phyloP scores from a whole-genome alignment of 768 basidiomycete species.

The Serendipita indica region DNA sequence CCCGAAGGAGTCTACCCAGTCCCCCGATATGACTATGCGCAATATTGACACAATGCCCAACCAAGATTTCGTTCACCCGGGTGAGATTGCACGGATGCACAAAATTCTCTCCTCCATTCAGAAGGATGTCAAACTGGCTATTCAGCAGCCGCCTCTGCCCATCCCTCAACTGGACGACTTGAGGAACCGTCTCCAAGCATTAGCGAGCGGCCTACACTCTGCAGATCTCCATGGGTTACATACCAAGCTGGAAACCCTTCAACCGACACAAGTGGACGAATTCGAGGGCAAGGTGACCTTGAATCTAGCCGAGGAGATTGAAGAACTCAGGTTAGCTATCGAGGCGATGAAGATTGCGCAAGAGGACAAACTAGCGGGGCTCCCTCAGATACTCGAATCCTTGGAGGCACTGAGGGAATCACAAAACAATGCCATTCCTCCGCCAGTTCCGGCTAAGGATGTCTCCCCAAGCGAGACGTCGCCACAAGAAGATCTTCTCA shows the following conservation, averaged over 20 bases:
- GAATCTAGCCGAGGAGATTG: background rate
- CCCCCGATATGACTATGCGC: background rate
- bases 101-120: background rate
- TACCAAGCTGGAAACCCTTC: background rate
- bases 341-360: background rate
- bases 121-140: constrained; percentile 1
- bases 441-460: background rate
- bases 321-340: background rate
- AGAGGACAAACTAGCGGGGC: background rate
- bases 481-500: background rate
- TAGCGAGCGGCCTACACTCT: background rate
- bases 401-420: too few relatives aligned
- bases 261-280: background rate
- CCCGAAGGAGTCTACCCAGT: background rate
- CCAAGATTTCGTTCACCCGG: background rate
- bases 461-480: too few relatives aligned
- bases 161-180: constrained; percentile 6
- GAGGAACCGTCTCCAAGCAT: background rate
- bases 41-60: background rate
- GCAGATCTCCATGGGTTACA: background rate
- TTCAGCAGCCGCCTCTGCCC: constrained; percentile 2
- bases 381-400: too few relatives aligned
- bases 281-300: background rate
- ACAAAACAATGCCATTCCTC: background rate
- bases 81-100: background rate